Conservation (phyloP, 208 protist species). For the Leptomonas pyrrhocoris region DNA sequence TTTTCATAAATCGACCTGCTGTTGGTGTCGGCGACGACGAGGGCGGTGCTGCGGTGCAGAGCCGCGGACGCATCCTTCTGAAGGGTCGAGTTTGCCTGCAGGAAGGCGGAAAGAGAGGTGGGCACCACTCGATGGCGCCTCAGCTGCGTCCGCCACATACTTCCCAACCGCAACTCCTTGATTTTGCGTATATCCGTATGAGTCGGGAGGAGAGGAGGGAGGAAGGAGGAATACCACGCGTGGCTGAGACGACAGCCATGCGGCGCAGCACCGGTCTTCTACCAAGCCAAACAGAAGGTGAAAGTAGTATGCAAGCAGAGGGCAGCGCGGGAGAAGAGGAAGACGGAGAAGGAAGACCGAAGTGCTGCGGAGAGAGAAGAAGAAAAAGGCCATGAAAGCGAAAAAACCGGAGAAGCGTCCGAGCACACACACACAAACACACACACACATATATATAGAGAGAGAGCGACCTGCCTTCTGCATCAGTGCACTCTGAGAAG, state of each 20-base stretch:
- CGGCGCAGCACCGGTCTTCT: no score
- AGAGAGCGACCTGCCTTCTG: no score
- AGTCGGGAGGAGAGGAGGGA: background rate
- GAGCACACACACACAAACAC: no score
- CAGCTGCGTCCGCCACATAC: conserved; percentile 9
- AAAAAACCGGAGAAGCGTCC: background rate
- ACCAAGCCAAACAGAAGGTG: no score
- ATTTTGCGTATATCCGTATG: background rate
- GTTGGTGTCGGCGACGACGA: conserved; percentile 47
- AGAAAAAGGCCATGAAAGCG: conserved; percentile 1
- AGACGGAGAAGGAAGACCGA: background rate
- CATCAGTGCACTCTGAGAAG: no score
- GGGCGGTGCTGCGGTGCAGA: background rate
- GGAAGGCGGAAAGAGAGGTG: background rate
- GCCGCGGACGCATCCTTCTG: conserved; percentile 7
- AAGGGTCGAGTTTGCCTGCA: conserved; percentile 2
- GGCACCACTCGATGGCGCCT: conserved; percentile 1
- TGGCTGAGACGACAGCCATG: no score
- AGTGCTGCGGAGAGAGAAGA: background rate
- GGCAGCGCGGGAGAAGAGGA: no score
- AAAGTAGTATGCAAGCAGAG: no score
- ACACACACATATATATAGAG: no score
- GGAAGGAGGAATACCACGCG: background rate
- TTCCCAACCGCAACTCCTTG: background rate
- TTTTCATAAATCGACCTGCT: conserved; percentile 73